Base-by-base conservation (phyloP, 306 rosid genomes). In the Lotus japonicus region DNA sequence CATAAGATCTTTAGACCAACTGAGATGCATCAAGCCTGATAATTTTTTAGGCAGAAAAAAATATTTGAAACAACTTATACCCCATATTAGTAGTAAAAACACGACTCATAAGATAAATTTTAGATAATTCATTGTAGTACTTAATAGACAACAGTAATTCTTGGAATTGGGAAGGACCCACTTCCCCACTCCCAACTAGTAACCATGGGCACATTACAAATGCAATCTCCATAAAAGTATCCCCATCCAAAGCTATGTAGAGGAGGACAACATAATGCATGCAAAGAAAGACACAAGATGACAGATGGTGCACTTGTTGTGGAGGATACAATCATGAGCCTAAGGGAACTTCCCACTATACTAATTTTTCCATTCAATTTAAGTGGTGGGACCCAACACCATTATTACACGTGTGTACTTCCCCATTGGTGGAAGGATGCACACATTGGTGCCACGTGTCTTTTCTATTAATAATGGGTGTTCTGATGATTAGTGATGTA, bases 191-290 rank as follows among this genome's bases (percentile, higher is more conserved):
- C 77, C 9, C 3, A 42, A 57, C 7, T 7, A 26, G 41, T 57
- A 38, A 12, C 18, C 18, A 77, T 42, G 54, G 43, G 46, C 65
- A 52, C 56, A 66, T 51, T 38, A 35, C 45, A 33, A 44, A 59
- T 73, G 79, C 58, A 42, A 66, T 44, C 54, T 66, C 59, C 64
- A 5, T 31, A 78, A 58, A 42, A 72, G 59, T 66, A 52, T 14
- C 49, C 75, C 56, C 75, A 59, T 67, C 62, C 62, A 79, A 73
- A 55, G 63, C 33, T 15, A 38, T 43, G 57, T 19, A 67, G 83
- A 71, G 81, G 84, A 71, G 75, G 84, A 76, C 81, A 80, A 71
- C 81, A 80, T 75, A 76, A 76, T 75, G 78, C 75, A 76, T 66
- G 75, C 81, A 75, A 69, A 67, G 83, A 73, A 73, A 74, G 58